Conservation (phyloP, 1,139 yeast genomes). For the Oligophagozyma castellii region DNA sequence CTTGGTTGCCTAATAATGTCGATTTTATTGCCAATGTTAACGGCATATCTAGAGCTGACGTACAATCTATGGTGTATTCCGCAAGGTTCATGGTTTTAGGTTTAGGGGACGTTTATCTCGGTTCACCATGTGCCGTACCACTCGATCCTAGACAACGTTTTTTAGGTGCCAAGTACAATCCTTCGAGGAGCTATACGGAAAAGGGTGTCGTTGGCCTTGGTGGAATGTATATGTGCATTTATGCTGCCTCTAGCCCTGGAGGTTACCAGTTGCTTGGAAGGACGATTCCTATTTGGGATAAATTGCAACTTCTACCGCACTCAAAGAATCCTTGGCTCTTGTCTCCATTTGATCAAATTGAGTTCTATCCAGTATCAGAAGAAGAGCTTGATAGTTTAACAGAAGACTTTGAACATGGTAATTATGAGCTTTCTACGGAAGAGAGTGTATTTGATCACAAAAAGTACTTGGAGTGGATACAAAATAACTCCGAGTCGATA, state of each 20-base stretch:
- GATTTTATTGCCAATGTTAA: constrained; percentile 86
- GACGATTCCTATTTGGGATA: constrained; percentile 97
- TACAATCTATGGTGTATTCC: constrained; percentile 69
- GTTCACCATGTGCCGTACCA: constrained; percentile 98
- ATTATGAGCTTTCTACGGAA: constrained; percentile 57
- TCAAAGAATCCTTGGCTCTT: constrained; percentile 78
- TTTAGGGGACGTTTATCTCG: constrained; percentile 91
- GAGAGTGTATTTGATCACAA: constrained; percentile 75
- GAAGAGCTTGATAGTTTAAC: constrained; percentile 59
- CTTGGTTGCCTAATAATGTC: constrained; percentile 96
- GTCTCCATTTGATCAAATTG: constrained; percentile 85
- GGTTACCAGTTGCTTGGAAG: constrained; percentile 95
- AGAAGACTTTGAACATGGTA: constrained; percentile 71
- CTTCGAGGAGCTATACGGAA: constrained; percentile 91
- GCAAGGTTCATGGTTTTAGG: constrained; percentile 90
- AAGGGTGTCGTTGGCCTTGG: constrained; percentile 97
- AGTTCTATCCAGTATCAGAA: constrained; percentile 83
- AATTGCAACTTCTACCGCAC: constrained; percentile 61
- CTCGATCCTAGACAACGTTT: constrained; percentile 91
- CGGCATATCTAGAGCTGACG: constrained; percentile 61
- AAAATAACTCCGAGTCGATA: constrained; percentile 57
- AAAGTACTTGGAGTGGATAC: constrained; percentile 66
- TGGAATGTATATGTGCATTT: constrained; percentile 96
- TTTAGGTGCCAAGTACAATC: constrained; percentile 87
- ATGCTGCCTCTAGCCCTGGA: constrained; percentile 97